phyloP scores from a whole-genome alignment of 176 grass and related monocot genomes.

The Oryza glaberrima region DNA sequence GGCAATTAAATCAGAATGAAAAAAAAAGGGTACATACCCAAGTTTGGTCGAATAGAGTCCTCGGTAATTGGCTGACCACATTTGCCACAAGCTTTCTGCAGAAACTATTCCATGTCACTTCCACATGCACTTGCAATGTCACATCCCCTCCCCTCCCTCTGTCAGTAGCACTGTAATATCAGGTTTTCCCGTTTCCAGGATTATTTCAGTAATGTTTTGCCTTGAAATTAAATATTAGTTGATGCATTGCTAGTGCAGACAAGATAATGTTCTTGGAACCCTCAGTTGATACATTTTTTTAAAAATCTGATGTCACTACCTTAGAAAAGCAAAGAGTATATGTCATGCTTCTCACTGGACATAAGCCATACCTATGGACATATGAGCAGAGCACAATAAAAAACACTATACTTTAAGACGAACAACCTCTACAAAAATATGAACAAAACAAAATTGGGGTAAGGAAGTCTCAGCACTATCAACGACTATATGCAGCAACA shows the following conservation, averaged over 20 bases:
- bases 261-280: not conserved
- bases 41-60: slow-evolving; percentile 69
- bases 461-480: not conserved
- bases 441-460: not conserved
- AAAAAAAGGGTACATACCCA: slow-evolving; percentile 46
- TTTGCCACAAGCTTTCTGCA: slow-evolving; percentile 86
- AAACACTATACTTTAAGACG: slow-evolving; percentile 1
- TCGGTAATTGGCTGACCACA: slow-evolving; percentile 64
- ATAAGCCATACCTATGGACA: not conserved
- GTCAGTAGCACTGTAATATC: not conserved
- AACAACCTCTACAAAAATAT: not conserved
- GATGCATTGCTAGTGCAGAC: not conserved
- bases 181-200: not conserved
- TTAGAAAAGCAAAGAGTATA: not conserved
- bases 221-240: not conserved
- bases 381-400: not conserved
- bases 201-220: not conserved
- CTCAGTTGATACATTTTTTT: slow-evolving; percentile 12
- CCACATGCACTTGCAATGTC: slow-evolving; percentile 27
- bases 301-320: not conserved
- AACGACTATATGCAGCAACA: not conserved
- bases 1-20: not conserved
- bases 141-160: not conserved
- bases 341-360: not conserved
- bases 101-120: slow-evolving; percentile 21